Evolutionary conservation across 495 filamentous ascomycete species (phyloP).

Genomic region (Parmelia sp.): DNA sequence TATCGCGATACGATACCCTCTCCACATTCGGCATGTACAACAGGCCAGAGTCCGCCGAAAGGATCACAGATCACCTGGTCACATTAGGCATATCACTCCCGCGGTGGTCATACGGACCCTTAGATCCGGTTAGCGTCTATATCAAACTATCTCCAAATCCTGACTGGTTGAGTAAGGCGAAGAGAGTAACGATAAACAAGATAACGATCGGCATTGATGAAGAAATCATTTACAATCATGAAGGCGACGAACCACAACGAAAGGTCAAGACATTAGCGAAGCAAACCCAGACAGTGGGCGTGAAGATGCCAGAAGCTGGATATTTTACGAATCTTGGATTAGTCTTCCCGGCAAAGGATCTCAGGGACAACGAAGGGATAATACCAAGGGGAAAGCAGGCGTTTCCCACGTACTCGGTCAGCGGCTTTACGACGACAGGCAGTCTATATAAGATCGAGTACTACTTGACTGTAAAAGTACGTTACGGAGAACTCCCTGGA

Average conservation of each 20-base stretch:
- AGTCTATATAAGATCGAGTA: conserved; percentile 98
- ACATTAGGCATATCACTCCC: conserved; percentile 86
- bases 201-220: conserved; percentile 94
- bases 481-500: conserved; percentile 18
- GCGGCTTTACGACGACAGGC: conserved; percentile 87
- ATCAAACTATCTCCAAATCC: conserved; percentile 88
- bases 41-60: conserved; percentile 79
- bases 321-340: conserved; percentile 88
- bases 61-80: conserved; percentile 82
- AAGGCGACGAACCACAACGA: conserved; percentile 91
- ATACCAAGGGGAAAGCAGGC: conserved; percentile 75
- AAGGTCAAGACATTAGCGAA: conserved; percentile 83
- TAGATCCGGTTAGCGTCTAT: conserved; percentile 92
- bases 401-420: conserved; percentile 84
- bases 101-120: conserved; percentile 91
- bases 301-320: conserved; percentile 78
- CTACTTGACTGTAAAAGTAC: conserved; percentile 86
- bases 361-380: conserved; percentile 81
- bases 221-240: conserved; percentile 94
- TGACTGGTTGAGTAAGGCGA: conserved; percentile 83
- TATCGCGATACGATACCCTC: conserved; percentile 88
- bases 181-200: conserved; percentile 86
- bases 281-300: conserved; percentile 70
- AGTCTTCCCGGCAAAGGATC: conserved; percentile 85
- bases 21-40: conserved; percentile 99